Evolutionary conservation across 2,329 filamentous ascomycete species (phyloP).

Genomic region (Fusarium compactum): DNA sequence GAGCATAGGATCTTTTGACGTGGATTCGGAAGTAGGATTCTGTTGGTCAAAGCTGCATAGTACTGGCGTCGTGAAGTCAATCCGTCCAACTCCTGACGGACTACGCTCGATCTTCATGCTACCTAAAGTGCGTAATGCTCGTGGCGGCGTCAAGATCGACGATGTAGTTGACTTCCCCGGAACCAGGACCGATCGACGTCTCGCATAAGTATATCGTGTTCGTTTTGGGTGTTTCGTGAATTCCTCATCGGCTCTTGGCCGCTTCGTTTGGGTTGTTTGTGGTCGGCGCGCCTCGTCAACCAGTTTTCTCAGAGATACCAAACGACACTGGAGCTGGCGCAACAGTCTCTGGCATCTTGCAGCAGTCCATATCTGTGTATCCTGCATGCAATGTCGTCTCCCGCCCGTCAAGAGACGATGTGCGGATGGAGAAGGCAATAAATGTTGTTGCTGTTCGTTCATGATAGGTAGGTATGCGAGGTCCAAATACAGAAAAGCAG

Average conservation of each 20-base stretch:
- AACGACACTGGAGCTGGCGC: constrained; percentile 59
- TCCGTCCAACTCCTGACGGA: constrained; percentile 44
- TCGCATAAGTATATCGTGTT: constrained; percentile 50
- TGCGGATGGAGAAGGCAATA: constrained; percentile 26
- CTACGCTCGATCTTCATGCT: constrained; percentile 47
- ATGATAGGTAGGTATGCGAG: constrained; percentile 8
- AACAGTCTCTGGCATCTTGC: constrained; percentile 61
- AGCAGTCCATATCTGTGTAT: constrained; percentile 59
- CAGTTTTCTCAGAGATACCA: constrained; percentile 56
- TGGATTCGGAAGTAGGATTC: constrained; percentile 17
- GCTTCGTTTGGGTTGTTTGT: constrained; percentile 39
- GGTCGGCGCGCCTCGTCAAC: constrained; percentile 39
- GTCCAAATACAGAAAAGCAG: background rate
- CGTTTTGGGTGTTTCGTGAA: constrained; percentile 41
- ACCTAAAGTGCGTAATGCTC: constrained; percentile 47
- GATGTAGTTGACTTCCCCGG: constrained; percentile 7
- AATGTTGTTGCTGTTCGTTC: constrained; percentile 6
- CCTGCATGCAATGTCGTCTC: constrained; percentile 16
- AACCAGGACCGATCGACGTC: constrained; percentile 23
- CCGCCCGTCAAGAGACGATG: constrained; percentile 22
- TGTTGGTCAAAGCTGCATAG: constrained; percentile 46
- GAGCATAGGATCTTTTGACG: background rate
- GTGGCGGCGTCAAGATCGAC: constrained; percentile 43
- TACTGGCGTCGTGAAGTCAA: constrained; percentile 49
- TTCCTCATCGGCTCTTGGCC: constrained; percentile 20